These are phyloP conservation scores for Nakazawaea populi DNA, from an alignment of 805 yeast genomes.

Conservation along the genomic window DNA sequence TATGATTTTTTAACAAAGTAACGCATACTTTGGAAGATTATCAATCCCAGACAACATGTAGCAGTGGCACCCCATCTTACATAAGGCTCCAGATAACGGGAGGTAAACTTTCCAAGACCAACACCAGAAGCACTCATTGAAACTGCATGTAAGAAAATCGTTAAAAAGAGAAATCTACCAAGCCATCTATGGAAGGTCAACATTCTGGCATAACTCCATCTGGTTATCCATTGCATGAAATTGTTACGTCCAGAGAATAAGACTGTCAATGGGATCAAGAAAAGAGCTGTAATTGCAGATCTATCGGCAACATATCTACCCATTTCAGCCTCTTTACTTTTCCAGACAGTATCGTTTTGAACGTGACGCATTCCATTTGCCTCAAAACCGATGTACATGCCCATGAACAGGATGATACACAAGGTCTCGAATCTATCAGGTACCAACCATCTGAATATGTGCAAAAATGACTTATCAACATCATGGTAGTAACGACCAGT, in stretches of 20 bases:
- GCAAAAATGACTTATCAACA: background rate
- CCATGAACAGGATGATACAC: slow-evolving; percentile 29
- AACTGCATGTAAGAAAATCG: slow-evolving; percentile 39
- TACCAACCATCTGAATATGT: slow-evolving; percentile 23
- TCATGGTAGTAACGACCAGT: background rate
- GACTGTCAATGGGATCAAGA: slow-evolving; percentile 44
- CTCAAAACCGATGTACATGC: slow-evolving; percentile 20
- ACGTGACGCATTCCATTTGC: slow-evolving; percentile 13
- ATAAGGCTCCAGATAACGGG: slow-evolving; percentile 1
- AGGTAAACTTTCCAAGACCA: slow-evolving; percentile 14
- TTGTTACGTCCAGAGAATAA: slow-evolving; percentile 62
- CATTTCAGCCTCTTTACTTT: slow-evolving; percentile 13
- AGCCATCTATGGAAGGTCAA: slow-evolving; percentile 54
- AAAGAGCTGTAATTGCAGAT: slow-evolving; percentile 43
- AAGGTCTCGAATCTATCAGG: slow-evolving; percentile 51
- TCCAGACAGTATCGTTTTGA: slow-evolving; percentile 1
- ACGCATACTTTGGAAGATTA: slow-evolving; percentile 36
- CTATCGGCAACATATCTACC: slow-evolving; percentile 41
- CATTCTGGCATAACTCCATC: slow-evolving; percentile 52
- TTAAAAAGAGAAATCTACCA: slow-evolving; percentile 35
- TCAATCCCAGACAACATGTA: slow-evolving; percentile 24
- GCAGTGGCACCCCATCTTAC: slow-evolving; percentile 22
- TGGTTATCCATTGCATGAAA: slow-evolving; percentile 50
- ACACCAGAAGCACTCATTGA: slow-evolving; percentile 22
- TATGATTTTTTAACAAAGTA: slow-evolving; percentile 36